Base-by-base conservation (phyloP, 2,329 filamentous ascomycete species). In the Fusarium sp. region DNA sequence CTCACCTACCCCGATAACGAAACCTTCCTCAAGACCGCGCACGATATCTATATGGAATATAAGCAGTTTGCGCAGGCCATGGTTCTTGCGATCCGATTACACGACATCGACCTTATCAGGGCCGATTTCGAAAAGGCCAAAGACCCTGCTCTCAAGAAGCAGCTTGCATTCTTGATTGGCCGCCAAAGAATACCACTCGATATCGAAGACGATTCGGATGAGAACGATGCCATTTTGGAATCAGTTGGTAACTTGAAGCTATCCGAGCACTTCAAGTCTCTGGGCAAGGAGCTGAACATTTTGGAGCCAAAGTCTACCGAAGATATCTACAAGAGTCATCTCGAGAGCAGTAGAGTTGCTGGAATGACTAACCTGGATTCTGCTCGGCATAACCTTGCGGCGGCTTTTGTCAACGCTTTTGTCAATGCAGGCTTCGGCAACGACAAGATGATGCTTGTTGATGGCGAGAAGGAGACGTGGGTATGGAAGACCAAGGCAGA, bases 401-500 rank as follows among this genome's bases (percentile, higher is more conserved):
- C 95, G 54, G 94, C 91, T 6, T 98, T 99, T 72, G 96, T 99
- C 68, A 99, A 99, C 76, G 93, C 92, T 0, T 98, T 99, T 75
- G 94, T 96, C 66, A 99, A 99, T 73, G 94, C 96, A 53, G 96
- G 96, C 32, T 99, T 94, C 73, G 92, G 94, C 43, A 92, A 94
- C 59, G 96, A 99, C 80, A 98, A 97, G 85, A 92, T 99, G 88
- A 97, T 99, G 95, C 84, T 98, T 59, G 90, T 93, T 41, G 91
- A 96, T 20, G 90, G 92, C 61, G 90, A 94, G 67, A 96, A 97
- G 83, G 90, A 92, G 73, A 92, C 91, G 67, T 99, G 96, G 95
- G 93, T 99, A 6, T 99, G 94, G 93, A 99, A 98, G 84, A 98
- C 96, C 20, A 99, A 99, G 81, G 94, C 96, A 41, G 94, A 97